These are phyloP conservation scores for Jatropha podagrica DNA, from an alignment of 441 rosid genomes.

Conservation along the genomic window DNA sequence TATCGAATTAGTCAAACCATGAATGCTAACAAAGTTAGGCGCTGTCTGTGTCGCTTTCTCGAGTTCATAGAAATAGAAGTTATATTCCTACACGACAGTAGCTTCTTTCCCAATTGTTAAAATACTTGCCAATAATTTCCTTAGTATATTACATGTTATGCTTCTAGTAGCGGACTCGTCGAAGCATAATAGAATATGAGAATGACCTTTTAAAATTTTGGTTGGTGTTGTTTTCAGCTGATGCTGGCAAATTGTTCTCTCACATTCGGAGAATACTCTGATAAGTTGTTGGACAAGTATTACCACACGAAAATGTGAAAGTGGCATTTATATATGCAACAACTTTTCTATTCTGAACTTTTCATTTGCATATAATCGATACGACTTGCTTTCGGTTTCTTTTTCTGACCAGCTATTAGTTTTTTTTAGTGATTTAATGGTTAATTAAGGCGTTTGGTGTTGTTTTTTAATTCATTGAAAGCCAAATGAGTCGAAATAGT, in stretches of 20 bases:
- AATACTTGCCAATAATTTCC: background rate
- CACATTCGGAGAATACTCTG: constrained; percentile 84
- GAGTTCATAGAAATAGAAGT: background rate
- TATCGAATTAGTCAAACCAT: constrained; percentile 7
- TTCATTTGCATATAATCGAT: background rate
- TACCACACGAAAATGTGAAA: constrained; percentile 57
- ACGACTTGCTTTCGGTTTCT: background rate
- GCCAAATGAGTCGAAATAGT: too few relatives aligned
- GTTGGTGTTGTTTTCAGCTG: constrained; percentile 42
- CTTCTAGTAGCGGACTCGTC: background rate
- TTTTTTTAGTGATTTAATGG: too few relatives aligned
- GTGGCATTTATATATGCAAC: background rate
- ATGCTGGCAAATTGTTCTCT: constrained; percentile 44
- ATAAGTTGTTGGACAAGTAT: constrained; percentile 76
- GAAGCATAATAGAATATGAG: background rate
- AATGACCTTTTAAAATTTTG: background rate
- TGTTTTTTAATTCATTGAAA: too few relatives aligned
- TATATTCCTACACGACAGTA: background rate
- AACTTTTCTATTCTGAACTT: too few relatives aligned
- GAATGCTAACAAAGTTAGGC: background rate
- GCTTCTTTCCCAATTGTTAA: background rate
- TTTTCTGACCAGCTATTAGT: background rate
- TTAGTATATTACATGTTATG: background rate
- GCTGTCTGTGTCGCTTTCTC: background rate
- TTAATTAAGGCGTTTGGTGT: too few relatives aligned